Evolutionary conservation across 1,284 basidiomycete species (phyloP).

Genomic region (Agaricales sp.): DNA sequence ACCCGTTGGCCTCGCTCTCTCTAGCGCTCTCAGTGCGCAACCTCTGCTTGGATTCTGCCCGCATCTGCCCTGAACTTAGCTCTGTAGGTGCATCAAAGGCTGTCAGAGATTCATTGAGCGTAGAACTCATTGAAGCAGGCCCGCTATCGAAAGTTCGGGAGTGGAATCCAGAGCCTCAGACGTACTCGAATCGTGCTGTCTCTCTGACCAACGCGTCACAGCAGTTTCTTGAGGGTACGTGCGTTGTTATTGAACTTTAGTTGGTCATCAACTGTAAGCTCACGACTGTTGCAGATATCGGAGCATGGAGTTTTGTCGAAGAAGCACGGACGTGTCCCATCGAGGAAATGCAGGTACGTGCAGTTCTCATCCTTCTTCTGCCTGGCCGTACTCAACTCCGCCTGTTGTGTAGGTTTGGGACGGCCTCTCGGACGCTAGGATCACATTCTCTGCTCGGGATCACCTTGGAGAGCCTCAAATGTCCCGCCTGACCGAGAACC

Average conservation of each 20-base stretch:
- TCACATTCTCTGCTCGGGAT: conserved; percentile 48
- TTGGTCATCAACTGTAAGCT: conserved; percentile 1
- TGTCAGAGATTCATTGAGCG: conserved; percentile 37
- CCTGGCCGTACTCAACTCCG: conserved; percentile 3
- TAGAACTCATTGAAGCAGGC: conserved; percentile 75
- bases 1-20: conserved; percentile 85
- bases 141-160: conserved; percentile 58
- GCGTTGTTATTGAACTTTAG: conserved; percentile 3
- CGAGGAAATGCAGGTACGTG: conserved; percentile 76
- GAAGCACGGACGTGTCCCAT: conserved; percentile 59
- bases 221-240: conserved; percentile 60
- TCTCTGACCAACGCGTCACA: conserved; percentile 84
- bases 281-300: conserved; percentile 61
- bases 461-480: conserved; percentile 34
- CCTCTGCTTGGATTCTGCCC: conserved; percentile 7
- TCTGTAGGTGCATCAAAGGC: conserved; percentile 41
- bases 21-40: conserved; percentile 70
- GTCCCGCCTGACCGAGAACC: conserved; percentile 81
- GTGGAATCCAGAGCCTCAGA: conserved; percentile 51
- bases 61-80: not conserved
- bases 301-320: conserved; percentile 79
- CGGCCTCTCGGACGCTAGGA: conserved; percentile 72
- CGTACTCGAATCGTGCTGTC: conserved; percentile 83
- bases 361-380: not conserved
- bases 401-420: conserved; percentile 69